Conservation (phyloP, 139 green algal genomes). For the Coelastrella sp. region DNA sequence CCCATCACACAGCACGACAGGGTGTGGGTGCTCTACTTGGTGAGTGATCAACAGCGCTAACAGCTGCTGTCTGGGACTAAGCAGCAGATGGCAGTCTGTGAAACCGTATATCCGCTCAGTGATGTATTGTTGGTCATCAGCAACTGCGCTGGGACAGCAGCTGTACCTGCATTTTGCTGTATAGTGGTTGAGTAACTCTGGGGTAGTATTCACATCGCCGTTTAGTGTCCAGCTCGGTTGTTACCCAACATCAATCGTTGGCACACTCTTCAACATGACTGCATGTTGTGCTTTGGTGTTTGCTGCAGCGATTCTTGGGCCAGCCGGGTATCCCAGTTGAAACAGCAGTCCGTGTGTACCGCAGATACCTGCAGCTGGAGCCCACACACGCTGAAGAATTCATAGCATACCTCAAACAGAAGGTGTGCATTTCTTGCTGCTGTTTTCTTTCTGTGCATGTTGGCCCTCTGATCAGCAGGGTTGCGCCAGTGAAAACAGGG, state of each 20-base stretch:
- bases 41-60: slow-evolving; percentile 45
- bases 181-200: no score
- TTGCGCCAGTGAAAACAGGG: no score
- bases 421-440: neutral
- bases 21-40: slow-evolving; percentile 96
- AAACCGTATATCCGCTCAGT: no score
- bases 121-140: no score
- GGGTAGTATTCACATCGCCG: no score
- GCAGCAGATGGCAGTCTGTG: neutral
- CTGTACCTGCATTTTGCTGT: no score
- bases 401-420: slow-evolving; percentile 88
- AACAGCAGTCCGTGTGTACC: slow-evolving; percentile 95
- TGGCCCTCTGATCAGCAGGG: no score
- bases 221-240: no score
- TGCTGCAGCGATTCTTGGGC: slow-evolving; percentile 80
- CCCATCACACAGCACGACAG: slow-evolving; percentile 98
- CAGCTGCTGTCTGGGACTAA: neutral
- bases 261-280: no score
- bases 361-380: slow-evolving; percentile 97
- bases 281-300: neutral
- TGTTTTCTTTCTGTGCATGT: neutral
- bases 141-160: no score
- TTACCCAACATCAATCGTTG: no score
- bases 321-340: slow-evolving; percentile 87
- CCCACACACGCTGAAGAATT: slow-evolving; percentile 96